Conservation (phyloP, 2,329 filamentous ascomycete genomes). For the Stagonosporopsis rhizophila region DNA sequence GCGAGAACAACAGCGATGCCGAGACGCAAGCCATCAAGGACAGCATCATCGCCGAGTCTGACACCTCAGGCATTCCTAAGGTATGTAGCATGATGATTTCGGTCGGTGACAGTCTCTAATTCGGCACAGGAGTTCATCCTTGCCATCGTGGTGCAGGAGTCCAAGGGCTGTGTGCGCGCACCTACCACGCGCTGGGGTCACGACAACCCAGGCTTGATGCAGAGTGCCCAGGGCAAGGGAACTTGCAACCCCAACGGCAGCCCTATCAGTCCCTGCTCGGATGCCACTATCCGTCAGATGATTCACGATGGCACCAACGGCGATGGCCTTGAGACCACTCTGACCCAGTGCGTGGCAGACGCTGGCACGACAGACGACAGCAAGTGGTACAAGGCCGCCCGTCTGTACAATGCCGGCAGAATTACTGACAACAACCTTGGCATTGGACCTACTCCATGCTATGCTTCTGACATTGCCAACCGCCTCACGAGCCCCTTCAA, state of each 20-base stretch:
- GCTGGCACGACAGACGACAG: conserved; percentile 41
- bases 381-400: conserved; percentile 57
- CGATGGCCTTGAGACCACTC: conserved; percentile 52
- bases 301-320: conserved; percentile 54
- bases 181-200: conserved; percentile 52
- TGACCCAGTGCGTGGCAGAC: conserved; percentile 50
- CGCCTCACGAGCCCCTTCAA: conserved; percentile 48
- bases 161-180: conserved; percentile 56
- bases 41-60: conserved; percentile 45
- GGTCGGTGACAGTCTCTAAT: not conserved
- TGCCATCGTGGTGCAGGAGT: conserved; percentile 56
- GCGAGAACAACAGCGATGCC: conserved; percentile 47
- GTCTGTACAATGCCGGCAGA: conserved; percentile 60
- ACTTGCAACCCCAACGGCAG: conserved; percentile 48
- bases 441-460: conserved; percentile 57
- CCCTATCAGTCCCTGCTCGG: conserved; percentile 51
- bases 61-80: conserved; percentile 44
- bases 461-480: conserved; percentile 61
- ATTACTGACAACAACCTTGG: conserved; percentile 47
- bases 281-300: conserved; percentile 50
- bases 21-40: conserved; percentile 50
- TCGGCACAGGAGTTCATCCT: conserved; percentile 51
- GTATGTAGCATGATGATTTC: conserved; percentile 45
- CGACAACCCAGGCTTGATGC: conserved; percentile 58
- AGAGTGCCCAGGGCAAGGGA: conserved; percentile 45